Base-by-base conservation (phyloP, 352 stramenopile genomes). In the Phytopythium aichiense region DNA sequence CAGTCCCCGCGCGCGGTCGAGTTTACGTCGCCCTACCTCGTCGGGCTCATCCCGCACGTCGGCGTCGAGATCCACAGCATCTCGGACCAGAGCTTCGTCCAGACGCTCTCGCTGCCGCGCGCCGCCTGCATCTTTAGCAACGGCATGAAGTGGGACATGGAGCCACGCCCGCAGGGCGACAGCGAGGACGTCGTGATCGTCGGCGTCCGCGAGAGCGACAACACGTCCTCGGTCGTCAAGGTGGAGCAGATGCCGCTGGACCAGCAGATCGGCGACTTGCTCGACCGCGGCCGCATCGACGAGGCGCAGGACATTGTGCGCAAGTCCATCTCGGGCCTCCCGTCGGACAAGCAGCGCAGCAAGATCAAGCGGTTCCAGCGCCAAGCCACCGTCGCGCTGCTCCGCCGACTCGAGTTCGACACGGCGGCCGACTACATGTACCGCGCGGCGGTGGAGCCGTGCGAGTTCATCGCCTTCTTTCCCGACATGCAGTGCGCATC, bases 61-160 rank as follows among this genome's bases (percentile, higher is more conserved):
- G 87, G 87, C 28, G 72, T 95, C 7, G 87, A 95, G 63, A 93
- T 95, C 65, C 84, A 91, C 67, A 88, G 81, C 58, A 68, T 76
- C 0, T 78, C 66, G 28, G 87, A 95, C 65, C 81, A 85, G 58
- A 81, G 74, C 4, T 67, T 93, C 49, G 84, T 95, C 56, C 87
- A 95, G 67, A 87, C 76, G 8, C 68, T 95, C 50, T 68, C 84
- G 15, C 68, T 95, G 9, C 71, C 75, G 28, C 73, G 78, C 23
- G 86, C 75, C 7, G 74, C 76, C 9, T 87, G 78, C 23, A 91
- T 95, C 65, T 95, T 95, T 66, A 76, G 78, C 48, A 95, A 95
- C 64, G 87, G 87, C n/a, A 95, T 95, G 87, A 95, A 95, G 68
- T 95, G 84, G 68, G 84, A 95, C 64, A 95, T 95, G 87, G 84